Conservation (phyloP, 345 rosid genomes). For the Passiflora organensis region DNA sequence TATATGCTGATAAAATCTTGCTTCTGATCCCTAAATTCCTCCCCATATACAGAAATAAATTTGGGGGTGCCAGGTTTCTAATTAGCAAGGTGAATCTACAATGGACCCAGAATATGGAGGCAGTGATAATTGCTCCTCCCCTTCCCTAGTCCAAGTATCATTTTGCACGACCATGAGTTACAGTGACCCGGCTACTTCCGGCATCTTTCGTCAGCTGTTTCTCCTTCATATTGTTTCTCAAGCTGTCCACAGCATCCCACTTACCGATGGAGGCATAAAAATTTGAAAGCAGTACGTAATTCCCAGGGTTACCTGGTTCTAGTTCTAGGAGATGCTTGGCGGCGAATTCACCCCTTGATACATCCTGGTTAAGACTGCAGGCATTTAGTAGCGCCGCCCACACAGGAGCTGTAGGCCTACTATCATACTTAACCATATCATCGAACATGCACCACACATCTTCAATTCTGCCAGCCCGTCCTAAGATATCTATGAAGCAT, state of each 20-base stretch:
- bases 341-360: constrained; percentile 47
- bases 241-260: constrained; percentile 52
- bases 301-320: constrained; percentile 40
- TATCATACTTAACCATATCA: constrained; percentile 32
- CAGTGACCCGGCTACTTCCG: constrained; percentile 46
- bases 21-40: too few relatives aligned
- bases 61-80: too few relatives aligned
- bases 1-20: too few relatives aligned
- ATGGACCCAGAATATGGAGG: too few relatives aligned
- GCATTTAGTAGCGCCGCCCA: constrained; percentile 60
- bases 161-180: neutral
- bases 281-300: constrained; percentile 49
- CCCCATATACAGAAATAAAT: too few relatives aligned
- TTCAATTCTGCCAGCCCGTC: constrained; percentile 57
- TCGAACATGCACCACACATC: constrained; percentile 49
- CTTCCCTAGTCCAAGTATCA: too few relatives aligned
- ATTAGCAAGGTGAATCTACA: too few relatives aligned
- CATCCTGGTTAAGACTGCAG: constrained; percentile 52
- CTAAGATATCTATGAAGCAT: constrained; percentile 56
- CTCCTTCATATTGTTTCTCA: constrained; percentile 44
- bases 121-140: too few relatives aligned
- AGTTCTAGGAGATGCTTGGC: constrained; percentile 52
- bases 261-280: constrained; percentile 56
- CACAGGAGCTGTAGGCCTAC: constrained; percentile 31
- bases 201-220: constrained; percentile 50